Conservation (phyloP, 305 asterid genomes). For the Andrographis paniculata region DNA sequence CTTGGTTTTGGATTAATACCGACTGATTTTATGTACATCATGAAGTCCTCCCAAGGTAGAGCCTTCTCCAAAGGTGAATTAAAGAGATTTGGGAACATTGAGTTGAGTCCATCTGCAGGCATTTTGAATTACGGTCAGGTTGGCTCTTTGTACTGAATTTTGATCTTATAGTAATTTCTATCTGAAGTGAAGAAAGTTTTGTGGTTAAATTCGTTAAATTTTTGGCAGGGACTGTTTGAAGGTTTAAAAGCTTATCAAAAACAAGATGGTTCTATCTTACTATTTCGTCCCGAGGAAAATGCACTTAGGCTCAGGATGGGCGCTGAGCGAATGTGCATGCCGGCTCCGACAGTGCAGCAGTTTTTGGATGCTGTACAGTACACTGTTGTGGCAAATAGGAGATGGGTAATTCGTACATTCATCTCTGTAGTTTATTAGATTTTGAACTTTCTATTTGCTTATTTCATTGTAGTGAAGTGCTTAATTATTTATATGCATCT, state of each 20-base stretch:
- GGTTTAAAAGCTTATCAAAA: constrained; percentile 84
- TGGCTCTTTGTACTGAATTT: constrained; percentile 8
- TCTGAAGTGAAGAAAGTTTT: neutral
- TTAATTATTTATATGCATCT: constrained; percentile 3
- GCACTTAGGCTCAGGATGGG: constrained; percentile 65
- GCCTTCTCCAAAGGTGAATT: constrained; percentile 67
- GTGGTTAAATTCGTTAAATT: constrained; percentile 4
- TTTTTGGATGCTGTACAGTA: constrained; percentile 80
- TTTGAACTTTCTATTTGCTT: constrained; percentile 1
- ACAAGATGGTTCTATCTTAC: constrained; percentile 71
- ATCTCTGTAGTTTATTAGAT: constrained; percentile 4
- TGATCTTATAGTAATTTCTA: neutral
- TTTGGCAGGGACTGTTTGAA: constrained; percentile 77
- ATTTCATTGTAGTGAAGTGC: neutral
- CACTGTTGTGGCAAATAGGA: constrained; percentile 81
- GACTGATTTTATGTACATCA: constrained; percentile 86
- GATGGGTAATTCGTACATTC: constrained; percentile 64
- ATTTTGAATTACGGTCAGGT: constrained; percentile 97
- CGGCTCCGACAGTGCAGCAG: constrained; percentile 82
- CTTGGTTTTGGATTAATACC: constrained; percentile 73
- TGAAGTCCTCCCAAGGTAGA: constrained; percentile 75
- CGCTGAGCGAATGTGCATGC: constrained; percentile 98
- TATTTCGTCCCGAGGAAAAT: constrained; percentile 91
- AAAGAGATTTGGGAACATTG: constrained; percentile 87
- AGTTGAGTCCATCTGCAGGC: constrained; percentile 92